A percentile compares a stretch with the other conserved stretches of the same genome.
Conservation (phyloP, 2,329 filamentous ascomycete species). For the Alternaria burnsii region DNA sequence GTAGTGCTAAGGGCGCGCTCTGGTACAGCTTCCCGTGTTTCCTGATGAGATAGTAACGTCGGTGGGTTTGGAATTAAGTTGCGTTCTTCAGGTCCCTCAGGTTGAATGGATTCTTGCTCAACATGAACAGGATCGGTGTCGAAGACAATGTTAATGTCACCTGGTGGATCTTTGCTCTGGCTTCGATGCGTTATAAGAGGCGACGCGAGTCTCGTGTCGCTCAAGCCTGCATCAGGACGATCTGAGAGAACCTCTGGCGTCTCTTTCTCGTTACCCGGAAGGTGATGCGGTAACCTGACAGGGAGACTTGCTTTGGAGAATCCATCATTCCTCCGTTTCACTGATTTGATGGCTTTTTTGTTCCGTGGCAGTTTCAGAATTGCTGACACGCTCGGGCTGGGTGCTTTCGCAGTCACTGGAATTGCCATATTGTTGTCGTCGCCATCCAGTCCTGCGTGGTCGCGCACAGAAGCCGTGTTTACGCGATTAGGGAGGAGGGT, state of each 20-base stretch:
- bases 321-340: background rate
- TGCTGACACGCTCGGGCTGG: background rate
- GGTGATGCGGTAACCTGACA: constrained; percentile 1
- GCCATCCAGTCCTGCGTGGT: background rate
- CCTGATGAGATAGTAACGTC: background rate
- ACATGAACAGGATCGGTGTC: background rate
- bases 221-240: background rate
- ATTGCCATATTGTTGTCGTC: background rate
- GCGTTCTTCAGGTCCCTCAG: background rate
- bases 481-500: constrained; percentile 17
- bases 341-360: constrained; percentile 17
- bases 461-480: constrained; percentile 12
- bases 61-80: background rate
- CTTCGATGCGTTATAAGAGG: background rate
- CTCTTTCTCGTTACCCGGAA: background rate
- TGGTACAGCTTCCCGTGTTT: background rate
- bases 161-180: background rate
- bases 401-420: background rate
- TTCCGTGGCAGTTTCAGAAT: background rate
- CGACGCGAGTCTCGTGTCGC: background rate
- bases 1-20: background rate
- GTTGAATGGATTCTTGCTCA: background rate
- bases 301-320: background rate
- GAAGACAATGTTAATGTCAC: background rate
- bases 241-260: background rate